phyloP scores from a whole-genome alignment of 768 basidiomycete genomes.

The Trametes meyenii region DNA sequence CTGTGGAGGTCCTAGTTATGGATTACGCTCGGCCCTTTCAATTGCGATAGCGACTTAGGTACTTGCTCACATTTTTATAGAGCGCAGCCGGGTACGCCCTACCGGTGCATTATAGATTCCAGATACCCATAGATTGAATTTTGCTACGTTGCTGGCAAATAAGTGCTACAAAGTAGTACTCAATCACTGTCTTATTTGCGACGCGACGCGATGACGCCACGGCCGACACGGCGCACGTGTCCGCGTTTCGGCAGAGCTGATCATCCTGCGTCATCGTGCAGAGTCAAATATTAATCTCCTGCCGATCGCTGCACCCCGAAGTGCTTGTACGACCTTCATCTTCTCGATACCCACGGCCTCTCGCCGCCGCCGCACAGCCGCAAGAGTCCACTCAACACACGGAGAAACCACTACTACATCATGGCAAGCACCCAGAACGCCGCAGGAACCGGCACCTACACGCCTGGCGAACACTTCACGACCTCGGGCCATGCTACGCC shows the following conservation, averaged over 20 bases:
- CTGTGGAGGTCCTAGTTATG: no score
- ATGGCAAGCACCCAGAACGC: slow-evolving; percentile 2
- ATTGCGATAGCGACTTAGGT: neutral
- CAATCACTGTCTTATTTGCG: neutral
- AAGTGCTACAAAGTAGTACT: neutral
- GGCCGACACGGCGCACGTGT: slow-evolving; percentile 19
- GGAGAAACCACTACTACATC: neutral
- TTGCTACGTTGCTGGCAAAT: no score
- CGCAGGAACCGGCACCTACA: slow-evolving; percentile 1
- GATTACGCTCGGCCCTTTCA: no score
- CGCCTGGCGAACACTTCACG: slow-evolving; percentile 8
- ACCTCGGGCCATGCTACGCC: slow-evolving; percentile 13
- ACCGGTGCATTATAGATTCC: no score
- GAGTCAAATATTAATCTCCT: neutral
- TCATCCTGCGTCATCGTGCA: neutral
- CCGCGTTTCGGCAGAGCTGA: slow-evolving; percentile 7
- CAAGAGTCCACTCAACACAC: no score
- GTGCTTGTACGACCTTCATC: no score
- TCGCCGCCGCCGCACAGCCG: no score
- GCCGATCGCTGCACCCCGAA: neutral
- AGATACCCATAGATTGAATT: no score
- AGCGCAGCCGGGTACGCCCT: no score
- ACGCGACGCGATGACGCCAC: slow-evolving; percentile 17
- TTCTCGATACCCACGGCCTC: no score
- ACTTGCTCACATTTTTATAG: no score